Base-by-base conservation (phyloP, 768 basidiomycete species). In the Mycena chlorophos region DNA sequence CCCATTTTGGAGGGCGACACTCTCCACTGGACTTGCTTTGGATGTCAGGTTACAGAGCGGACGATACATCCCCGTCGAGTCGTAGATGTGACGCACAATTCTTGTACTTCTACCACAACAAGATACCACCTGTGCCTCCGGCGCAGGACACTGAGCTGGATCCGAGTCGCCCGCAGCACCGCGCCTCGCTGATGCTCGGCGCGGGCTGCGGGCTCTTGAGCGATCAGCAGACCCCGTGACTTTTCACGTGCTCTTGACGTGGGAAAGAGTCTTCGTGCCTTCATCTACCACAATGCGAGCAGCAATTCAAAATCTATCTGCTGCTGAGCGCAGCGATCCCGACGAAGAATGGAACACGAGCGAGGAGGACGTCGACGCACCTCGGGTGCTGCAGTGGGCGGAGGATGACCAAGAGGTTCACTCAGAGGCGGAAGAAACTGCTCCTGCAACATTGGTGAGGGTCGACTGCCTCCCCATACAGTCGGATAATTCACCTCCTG, bases 381-480 rank as follows among this genome's bases (percentile, higher is more conserved):
- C 84, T 6, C 75, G 85, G n/a, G 72, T 85, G 25, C 79, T 77
- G 14, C 84, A 83, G 61, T 88, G 85, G 84, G 72, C 79, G 3
- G 83, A 80, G 40, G 82, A 83, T 28, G 45, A 40, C 45, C 12
- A 22, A 42, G 76, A 75, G 19, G 75, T 73, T 17, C 66, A 65
- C 23, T 61, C 58, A 4, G 58, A 63, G 34, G 65, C 69, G 22
- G 66, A 55, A 1, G 51, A 73, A 71, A 65, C 65, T 26, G 71
- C 65, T 12, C 65, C 66, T 48, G 66, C 66, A 6, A 65, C 73
- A n/a, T 65, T 65, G 52, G 79, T 61, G 60, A 54, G 60, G 3
- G 6, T 27, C 17, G n/a, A 38, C 12, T 42, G n/a, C n/a, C n/a
- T 25, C 13, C 25, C 6, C 5, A 13, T 40, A 16, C 31, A 49